Conservation (phyloP, 352 stramenopile species). For the Phytophthora pisi region DNA sequence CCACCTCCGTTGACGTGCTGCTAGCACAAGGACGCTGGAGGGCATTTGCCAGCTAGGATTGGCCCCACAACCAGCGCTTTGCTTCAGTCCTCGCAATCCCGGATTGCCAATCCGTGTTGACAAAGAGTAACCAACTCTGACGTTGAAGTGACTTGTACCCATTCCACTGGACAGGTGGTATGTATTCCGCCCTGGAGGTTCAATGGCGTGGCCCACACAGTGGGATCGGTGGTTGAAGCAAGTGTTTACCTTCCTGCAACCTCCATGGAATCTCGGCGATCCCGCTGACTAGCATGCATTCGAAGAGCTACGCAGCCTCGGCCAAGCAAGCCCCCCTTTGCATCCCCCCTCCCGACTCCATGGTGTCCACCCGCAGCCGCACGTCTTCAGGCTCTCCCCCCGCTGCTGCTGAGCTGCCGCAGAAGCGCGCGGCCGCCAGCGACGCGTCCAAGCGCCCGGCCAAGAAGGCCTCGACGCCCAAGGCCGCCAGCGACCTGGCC, state of each 20-base stretch:
- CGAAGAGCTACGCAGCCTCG: conserved; percentile 12
- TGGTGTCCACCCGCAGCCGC: conserved; percentile 68
- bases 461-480: conserved; percentile 58
- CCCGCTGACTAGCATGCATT: conserved; percentile 20
- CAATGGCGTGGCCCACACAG: conserved; percentile 10
- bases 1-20: too few relatives aligned
- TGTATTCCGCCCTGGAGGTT: background rate
- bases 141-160: background rate
- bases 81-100: too few relatives aligned
- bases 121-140: background rate
- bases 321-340: background rate
- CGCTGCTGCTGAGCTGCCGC: conserved; percentile 26
- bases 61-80: too few relatives aligned
- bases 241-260: conserved; percentile 32
- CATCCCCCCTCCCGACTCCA: conserved; percentile 9
- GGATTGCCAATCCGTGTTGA: too few relatives aligned
- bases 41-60: too few relatives aligned
- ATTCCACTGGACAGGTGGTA: too few relatives aligned
- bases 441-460: conserved; percentile 37
- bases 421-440: conserved; percentile 32
- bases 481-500: conserved; percentile 53
- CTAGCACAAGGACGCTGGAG: too few relatives aligned
- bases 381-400: conserved; percentile 36
- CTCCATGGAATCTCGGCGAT: conserved; percentile 21
- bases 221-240: conserved; percentile 16